phyloP scores from a whole-genome alignment of 2,329 filamentous ascomycete species.

The Dothistroma septosporum region DNA sequence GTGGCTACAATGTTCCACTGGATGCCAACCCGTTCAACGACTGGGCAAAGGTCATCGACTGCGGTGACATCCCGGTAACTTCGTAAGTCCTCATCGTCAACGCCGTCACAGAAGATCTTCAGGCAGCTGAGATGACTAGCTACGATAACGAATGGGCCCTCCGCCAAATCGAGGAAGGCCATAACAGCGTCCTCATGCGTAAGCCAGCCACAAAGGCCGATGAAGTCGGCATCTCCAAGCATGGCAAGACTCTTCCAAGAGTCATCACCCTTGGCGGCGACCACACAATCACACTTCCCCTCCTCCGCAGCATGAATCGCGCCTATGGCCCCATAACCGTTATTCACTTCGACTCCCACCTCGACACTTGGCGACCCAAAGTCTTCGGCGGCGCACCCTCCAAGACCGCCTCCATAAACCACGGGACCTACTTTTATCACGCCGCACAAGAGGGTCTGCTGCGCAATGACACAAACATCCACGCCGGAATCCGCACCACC shows the following conservation, averaged over 20 bases:
- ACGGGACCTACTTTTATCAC: slow-evolving; percentile 87
- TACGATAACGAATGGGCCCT: slow-evolving; percentile 81
- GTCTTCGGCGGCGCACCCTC: slow-evolving; percentile 80
- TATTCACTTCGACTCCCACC: slow-evolving; percentile 60
- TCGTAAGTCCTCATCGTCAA: slow-evolving; percentile 53
- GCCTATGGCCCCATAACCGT: slow-evolving; percentile 66
- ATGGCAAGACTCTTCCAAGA: slow-evolving; percentile 71
- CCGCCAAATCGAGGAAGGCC: slow-evolving; percentile 79
- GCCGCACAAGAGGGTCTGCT: slow-evolving; percentile 73
- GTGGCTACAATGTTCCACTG: slow-evolving; percentile 81
- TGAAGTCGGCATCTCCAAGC: slow-evolving; percentile 63
- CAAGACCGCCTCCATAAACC: slow-evolving; percentile 70
- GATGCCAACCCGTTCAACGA: slow-evolving; percentile 75
- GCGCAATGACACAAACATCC: slow-evolving; percentile 78
- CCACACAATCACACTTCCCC: slow-evolving; percentile 58
- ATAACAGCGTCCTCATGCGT: slow-evolving; percentile 69
- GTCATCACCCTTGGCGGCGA: slow-evolving; percentile 68
- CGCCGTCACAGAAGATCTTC: background rate
- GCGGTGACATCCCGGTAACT: slow-evolving; percentile 76
- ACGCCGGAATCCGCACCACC: slow-evolving; percentile 81
- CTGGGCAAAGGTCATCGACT: slow-evolving; percentile 77
- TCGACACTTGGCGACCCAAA: slow-evolving; percentile 69
- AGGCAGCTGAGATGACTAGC: slow-evolving; percentile 38
- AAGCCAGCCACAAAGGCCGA: slow-evolving; percentile 64
- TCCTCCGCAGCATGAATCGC: slow-evolving; percentile 56